Evolutionary conservation across 1,139 yeast species (phyloP).

Genomic region (Petasospora fabianii): DNA sequence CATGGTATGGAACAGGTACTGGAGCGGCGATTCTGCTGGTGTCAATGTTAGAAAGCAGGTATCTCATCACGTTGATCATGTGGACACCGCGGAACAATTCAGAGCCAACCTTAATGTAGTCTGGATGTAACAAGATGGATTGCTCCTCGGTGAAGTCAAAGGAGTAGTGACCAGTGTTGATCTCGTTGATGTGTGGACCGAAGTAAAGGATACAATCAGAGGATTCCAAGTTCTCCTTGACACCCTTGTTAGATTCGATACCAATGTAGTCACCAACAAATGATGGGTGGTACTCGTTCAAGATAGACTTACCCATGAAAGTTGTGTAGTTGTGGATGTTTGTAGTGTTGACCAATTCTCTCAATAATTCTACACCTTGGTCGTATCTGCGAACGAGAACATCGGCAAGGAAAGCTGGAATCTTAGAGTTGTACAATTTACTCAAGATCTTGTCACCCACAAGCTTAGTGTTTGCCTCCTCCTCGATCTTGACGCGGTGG

Average conservation of each 20-base stretch:
- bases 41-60: slow-evolving; percentile 35
- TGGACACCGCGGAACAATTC: slow-evolving; percentile 37
- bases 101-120: slow-evolving; percentile 44
- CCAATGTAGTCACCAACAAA: slow-evolving; percentile 69
- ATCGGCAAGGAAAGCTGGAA: slow-evolving; percentile 63
- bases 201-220: slow-evolving; percentile 47
- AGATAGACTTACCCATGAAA: slow-evolving; percentile 52
- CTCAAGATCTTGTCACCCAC: slow-evolving; percentile 46
- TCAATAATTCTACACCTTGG: slow-evolving; percentile 34
- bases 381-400: slow-evolving; percentile 55
- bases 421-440: slow-evolving; percentile 45
- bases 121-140: slow-evolving; percentile 34
- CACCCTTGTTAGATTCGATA: slow-evolving; percentile 40
- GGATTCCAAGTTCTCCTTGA: slow-evolving; percentile 37
- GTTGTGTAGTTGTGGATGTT: slow-evolving; percentile 46
- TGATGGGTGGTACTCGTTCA: slow-evolving; percentile 55
- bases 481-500: slow-evolving; percentile 22
- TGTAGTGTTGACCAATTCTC: slow-evolving; percentile 43
- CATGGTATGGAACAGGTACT: slow-evolving; percentile 15
- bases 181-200: slow-evolving; percentile 49
- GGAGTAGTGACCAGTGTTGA: slow-evolving; percentile 48
- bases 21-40: slow-evolving; percentile 29
- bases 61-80: slow-evolving; percentile 44
- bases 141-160: slow-evolving; percentile 29
- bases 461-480: slow-evolving; percentile 33